phyloP scores from a whole-genome alignment of 768 basidiomycete genomes.

The Ramaria rubella region DNA sequence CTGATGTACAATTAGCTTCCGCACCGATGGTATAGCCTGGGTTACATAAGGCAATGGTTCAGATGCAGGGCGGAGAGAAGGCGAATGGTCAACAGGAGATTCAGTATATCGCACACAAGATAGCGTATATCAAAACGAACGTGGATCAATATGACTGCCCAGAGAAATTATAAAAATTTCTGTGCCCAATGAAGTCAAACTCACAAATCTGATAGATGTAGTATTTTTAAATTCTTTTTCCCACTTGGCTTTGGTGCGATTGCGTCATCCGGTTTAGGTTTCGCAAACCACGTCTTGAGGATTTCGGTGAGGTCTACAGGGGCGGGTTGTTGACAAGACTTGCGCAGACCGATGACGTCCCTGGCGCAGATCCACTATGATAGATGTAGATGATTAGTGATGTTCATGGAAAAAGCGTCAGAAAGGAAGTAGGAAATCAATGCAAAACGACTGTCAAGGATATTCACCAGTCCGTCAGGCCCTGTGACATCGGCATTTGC shows the following conservation, averaged over 20 bases:
- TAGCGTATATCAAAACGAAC: background rate
- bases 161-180: background rate
- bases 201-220: conserved; percentile 12
- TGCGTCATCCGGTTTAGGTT: conserved; percentile 10
- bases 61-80: too few species aligned
- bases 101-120: too few species aligned
- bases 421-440: too few species aligned
- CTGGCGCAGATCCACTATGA: conserved; percentile 4
- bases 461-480: conserved; percentile 11
- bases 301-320: background rate
- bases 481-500: conserved; percentile 12
- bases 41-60: too few species aligned
- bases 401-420: background rate
- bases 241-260: background rate
- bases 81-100: background rate
- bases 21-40: conserved; percentile 19
- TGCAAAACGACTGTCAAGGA: too few species aligned
- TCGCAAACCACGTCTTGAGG: conserved; percentile 6
- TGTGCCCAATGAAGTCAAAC: background rate
- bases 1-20: conserved; percentile 19
- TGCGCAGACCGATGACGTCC: conserved; percentile 2
- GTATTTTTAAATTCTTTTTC: background rate
- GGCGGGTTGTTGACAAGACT: conserved; percentile 2
- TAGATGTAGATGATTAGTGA: background rate
- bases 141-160: conserved; percentile 19